A percentile compares a stretch with the other conserved stretches of the same genome.
Conservation (phyloP, 1,139 yeast genomes). For the Nakaseomyces sp. region DNA sequence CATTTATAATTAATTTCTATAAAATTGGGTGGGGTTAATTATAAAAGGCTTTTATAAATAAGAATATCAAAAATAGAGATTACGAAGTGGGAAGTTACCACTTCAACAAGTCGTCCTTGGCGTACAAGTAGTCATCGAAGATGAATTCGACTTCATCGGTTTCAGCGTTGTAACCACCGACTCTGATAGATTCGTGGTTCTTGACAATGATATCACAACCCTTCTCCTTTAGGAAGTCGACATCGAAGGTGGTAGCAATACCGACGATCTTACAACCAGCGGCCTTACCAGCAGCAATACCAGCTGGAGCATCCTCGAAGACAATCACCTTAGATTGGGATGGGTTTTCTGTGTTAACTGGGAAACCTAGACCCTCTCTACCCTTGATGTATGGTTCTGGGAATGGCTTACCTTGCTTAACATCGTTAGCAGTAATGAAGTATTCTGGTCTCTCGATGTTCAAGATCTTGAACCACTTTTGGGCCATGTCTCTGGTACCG, state of each 20-base stretch:
- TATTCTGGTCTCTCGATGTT: conserved; percentile 55
- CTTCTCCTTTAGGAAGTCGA: conserved; percentile 56
- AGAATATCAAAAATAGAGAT: not conserved
- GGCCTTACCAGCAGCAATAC: conserved; percentile 74
- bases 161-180: conserved; percentile 32
- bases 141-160: conserved; percentile 32
- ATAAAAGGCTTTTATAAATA: not conserved
- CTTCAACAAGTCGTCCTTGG: conserved; percentile 30
- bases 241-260: conserved; percentile 69
- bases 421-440: conserved; percentile 75
- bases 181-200: conserved; percentile 47
- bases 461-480: conserved; percentile 67
- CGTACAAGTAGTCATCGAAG: conserved; percentile 32
- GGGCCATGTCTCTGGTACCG: conserved; percentile 69
- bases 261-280: conserved; percentile 81
- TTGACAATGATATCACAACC: conserved; percentile 79
- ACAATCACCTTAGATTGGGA: conserved; percentile 46
- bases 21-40: not conserved
- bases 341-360: conserved; percentile 33
- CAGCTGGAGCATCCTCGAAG: conserved; percentile 82
- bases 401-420: conserved; percentile 69
- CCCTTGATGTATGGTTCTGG: conserved; percentile 72
- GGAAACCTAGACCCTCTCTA: conserved; percentile 49
- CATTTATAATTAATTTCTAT: conserved; percentile 1
- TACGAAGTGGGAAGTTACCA: conserved; percentile 19